Evolutionary conservation across 192 early-diverging fungal genomes (phyloP), one percentile per base, ranked within the genome.

Genomic region (Dissophora ornata): DNA sequence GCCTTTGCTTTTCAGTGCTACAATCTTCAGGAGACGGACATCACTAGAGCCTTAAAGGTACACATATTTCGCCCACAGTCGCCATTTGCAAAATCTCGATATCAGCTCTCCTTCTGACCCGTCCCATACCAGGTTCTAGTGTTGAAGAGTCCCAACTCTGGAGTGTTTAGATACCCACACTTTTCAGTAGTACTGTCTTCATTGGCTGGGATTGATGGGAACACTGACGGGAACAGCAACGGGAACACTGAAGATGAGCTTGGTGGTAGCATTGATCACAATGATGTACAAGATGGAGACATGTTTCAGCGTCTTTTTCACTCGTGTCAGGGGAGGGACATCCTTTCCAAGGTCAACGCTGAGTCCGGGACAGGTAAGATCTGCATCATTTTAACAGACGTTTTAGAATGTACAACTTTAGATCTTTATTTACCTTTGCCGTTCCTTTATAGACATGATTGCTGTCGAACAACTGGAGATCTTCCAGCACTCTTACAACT

Each of bases 121-220:
- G 11, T 79, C 80, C 61, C 57, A 79, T 5, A 45, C 69, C 36
- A 77, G 73, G 21, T 67, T 25, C 65, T 77, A 1, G 62, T 77
- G 10, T 32, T 77, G 36, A 65, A 47, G 38, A 77, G 63, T 15
- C 87, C 88, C 22, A 82, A 88, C 47, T 82, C 84, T 5, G 89
- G 88, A 0, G 85, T 79, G 1, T 94, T 93, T 57, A 71, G 88
- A 45, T 80, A 89, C 28, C 81, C 74, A 9, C 91, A 94, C 44
- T 93, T 93, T 65, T 79, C 87, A 29, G 65, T 86, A 34, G 84
- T 90, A 0, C 68, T 87, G 59, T 65, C 70, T 5, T 69, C 80
- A 47, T 49, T 94, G 26, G 42, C 42, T 4, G 32, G 41, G 25
- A 44, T 79, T 24, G 33, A 67, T 13, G 42, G 53, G 6, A 19